Base-by-base conservation (phyloP, 371 early-diverging fungal species). In the Batkoa obscura region DNA sequence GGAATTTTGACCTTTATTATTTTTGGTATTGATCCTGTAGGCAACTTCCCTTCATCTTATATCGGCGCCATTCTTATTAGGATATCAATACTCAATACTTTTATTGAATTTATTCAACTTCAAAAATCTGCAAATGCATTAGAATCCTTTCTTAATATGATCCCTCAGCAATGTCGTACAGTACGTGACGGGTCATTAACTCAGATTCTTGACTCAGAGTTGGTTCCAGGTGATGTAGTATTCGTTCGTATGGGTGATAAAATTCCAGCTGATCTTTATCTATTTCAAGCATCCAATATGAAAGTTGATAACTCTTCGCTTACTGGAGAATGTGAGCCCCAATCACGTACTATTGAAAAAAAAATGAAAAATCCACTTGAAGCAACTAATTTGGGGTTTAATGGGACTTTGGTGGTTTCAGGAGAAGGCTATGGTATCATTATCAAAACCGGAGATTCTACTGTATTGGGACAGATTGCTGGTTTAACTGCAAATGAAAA, bases 71-170 rank as follows among this genome's bases (percentile, higher is more conserved):
- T 94, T 61, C 68, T 93, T 0, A 76, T 95, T 54, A 76, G 59
- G 51, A 92, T 94, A 33, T 84, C 90, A 3, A 76, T 92, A 43
- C 53, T 92, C 43, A 95, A 95, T 60, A 86, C 94, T 0, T 74
- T 72, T 47, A 87, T 95, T 62, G 96, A 95, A 66, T 92, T 89
- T 66, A 80, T 78, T 59, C 93, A 94, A 72, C 72, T 77, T 49
- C 84, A 81, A 63, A 91, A 90, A 67, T 79, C 83, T 15, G 76
- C 76, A 32, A 82, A 85, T 32, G 74, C 90, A 37, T 65, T 94
- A 36, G 81, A 89, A 30, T 89, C 91, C 10, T 88, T 94, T 70
- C 58, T 89, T 64, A 74, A 84, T 64, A 68, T 94, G 78, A 84
- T 93, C 51, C 94, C 95, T 1, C 64, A 79, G 32, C 78, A 83